These are phyloP conservation scores for Trichoderma arundinaceum DNA, from an alignment of 2,329 filamentous ascomycete species.

Conservation along the genomic window DNA sequence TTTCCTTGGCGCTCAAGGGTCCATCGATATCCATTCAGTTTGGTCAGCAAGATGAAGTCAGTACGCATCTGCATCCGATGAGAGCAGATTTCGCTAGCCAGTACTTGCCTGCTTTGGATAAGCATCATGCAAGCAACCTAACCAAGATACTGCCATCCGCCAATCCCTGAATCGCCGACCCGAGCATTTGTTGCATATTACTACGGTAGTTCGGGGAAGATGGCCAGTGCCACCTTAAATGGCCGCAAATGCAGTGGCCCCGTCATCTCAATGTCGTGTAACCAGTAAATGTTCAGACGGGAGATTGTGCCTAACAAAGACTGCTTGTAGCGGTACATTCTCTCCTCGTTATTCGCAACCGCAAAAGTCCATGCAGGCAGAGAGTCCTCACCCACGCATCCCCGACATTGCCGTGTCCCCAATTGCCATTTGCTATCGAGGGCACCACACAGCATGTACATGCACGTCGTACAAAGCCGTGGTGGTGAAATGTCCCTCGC, in stretches of 20 bases:
- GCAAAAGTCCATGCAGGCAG: not conserved
- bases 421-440: not conserved
- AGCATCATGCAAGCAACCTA: slow-evolving; percentile 28
- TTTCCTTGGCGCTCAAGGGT: not conserved
- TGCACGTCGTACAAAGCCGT: slow-evolving; percentile 4
- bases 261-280: slow-evolving; percentile 30
- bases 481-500: slow-evolving; percentile 26
- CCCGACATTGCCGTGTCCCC: not conserved
- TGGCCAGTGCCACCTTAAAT: slow-evolving; percentile 16
- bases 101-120: slow-evolving; percentile 21
- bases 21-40: not conserved
- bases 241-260: slow-evolving; percentile 15
- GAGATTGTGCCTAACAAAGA: slow-evolving; percentile 18
- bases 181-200: slow-evolving; percentile 12
- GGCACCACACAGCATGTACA: slow-evolving; percentile 2
- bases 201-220: slow-evolving; percentile 24
- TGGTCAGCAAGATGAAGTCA: not conserved
- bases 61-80: not conserved
- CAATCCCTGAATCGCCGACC: slow-evolving; percentile 25
- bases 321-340: slow-evolving; percentile 1
- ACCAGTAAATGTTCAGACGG: slow-evolving; percentile 20
- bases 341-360: not conserved
- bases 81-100: not conserved
- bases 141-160: slow-evolving; percentile 13
- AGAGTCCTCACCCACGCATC: not conserved